A percentile compares a stretch with the other conserved stretches of the same genome.
phyloP scores from a whole-genome alignment of 2,329 filamentous ascomycete species.

The Ophiostoma populinum region DNA sequence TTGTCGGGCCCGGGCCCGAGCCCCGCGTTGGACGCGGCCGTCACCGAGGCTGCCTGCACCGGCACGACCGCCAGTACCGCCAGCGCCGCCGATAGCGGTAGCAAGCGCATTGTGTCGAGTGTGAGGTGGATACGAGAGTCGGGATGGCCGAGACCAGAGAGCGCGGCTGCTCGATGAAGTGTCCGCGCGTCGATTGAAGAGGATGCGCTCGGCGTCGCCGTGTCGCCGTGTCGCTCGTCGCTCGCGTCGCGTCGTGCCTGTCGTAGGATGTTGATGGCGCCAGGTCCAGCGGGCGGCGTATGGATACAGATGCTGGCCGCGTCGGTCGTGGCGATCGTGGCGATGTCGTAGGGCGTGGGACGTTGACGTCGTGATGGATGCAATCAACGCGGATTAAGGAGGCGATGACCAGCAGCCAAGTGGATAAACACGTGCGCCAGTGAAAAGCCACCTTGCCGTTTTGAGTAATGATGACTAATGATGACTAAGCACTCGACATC shows the following conservation, averaged over 20 bases:
- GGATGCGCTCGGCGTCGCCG: neutral
- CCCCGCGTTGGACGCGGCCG: neutral
- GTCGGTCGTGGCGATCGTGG: neutral
- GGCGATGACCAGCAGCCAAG: neutral
- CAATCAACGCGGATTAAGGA: slow-evolving; percentile 1
- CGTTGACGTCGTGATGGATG: neutral
- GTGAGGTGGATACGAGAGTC: neutral
- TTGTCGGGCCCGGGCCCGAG: no score
- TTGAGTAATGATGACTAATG: neutral
- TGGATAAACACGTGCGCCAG: no score
- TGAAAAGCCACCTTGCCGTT: neutral
- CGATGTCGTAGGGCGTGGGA: neutral
- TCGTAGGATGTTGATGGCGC: no score
- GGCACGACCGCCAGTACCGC: slow-evolving; percentile 4
- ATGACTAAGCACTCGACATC: neutral
- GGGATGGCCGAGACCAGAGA: neutral
- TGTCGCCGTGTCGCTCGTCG: neutral
- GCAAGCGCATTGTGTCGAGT: slow-evolving; percentile 6
- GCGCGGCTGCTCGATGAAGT: no score
- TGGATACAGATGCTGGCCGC: no score
- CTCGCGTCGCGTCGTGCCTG: no score
- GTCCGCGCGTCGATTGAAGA: no score
- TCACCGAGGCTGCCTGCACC: neutral
- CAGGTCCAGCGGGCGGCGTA: no score
- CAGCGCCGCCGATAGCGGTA: slow-evolving; percentile 3